Evolutionary conservation across 768 basidiomycete species (phyloP), one percentile per base, ranked within the genome.

Genomic region (Tylopilus rubrobrunneus): DNA sequence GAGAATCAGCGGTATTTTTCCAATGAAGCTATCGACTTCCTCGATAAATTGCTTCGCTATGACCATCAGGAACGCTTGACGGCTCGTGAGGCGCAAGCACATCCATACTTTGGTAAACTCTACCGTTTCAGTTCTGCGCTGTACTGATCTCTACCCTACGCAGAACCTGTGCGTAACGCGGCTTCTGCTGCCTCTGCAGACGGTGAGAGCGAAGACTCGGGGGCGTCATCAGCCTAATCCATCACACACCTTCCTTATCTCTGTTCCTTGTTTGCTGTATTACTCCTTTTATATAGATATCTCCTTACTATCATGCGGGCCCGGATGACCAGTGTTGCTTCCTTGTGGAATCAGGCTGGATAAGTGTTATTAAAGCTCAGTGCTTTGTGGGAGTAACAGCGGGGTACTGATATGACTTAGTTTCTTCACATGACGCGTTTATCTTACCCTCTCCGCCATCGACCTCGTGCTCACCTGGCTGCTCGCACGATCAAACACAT

Each of bases 51-150:
- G 34, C 79, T 97, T 67, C 86, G 92, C 49, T 98, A 98, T 71
- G 96, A 98, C 68, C 96, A 98, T 67, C 94, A 97, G 75, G 94
- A 96, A 67, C 85, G 96, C 50, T 77, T 98, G 54, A 98, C 96
- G 7, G 96, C 96, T 48, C 84, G 85, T 57, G 96, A 98, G 71
- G 92, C 92, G 7, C 93, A 96, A 68, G 78, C 77, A 17, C 95
- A 97, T 63, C 79, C 87, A n/a, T 98, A 97, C 74, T 98, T 98
- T 66, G 89, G 90, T 90, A 62, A 55, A 75, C 61, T 21, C 50
- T 46, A 33, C 46, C 23, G 48, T 50, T 50, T 49, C 47, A 14
- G 46, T 59, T 50, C 45, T 57, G 40, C 52, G 25, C 56, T 44
- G 63, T 45, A 59, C 57, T 63, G 56, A 62, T 51, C n/a, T 46